Base-by-base conservation (phyloP, 2,329 filamentous ascomycete species). In the Aspergillus luchuensis region DNA sequence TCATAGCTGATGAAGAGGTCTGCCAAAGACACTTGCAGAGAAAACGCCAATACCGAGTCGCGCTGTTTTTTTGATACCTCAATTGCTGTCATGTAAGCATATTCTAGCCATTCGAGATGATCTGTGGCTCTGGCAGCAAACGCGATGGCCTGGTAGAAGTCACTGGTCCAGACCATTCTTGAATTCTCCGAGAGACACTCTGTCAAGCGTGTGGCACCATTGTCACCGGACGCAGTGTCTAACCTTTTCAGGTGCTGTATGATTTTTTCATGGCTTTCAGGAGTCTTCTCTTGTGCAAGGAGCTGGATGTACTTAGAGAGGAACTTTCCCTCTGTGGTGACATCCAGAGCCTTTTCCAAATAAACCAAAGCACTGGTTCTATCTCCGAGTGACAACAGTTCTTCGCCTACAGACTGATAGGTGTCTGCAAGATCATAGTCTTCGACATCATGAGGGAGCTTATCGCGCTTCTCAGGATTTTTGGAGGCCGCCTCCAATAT, bases 1-100 rank as follows among this genome's bases (percentile, higher is more conserved):
- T 49, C 45, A 25, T 49, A 49, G 13, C 45, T 49, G 45, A 49
- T 49, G 23, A 49, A 49, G 21, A 49, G 45, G 45, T 49, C 45
- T 25, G 45, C 21, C 15, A 49, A n/a, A n/a, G 45, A 28, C 4
- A 49, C 45, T 8, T 49, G 45, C 15, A 49, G n/a, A 25, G 23
- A 11, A n/a, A 49, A 49, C 4, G 45, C 45, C 7, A 28, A 3
- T 6, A n/a, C 45, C 0, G 45, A 49, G 10, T 49, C 4, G 10
- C 45, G 45, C 21, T 49, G 45, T 15, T 25, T 25, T 15, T 49
- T 49, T 13, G 45, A 23, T 11, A 49, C 21, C 11, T 28, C 23
- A 8, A 49, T 49, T 3, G 45, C 21, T n/a, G 21, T 28, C 11
- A 13, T 15, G 15, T 49, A 49, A 3, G 21, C n/a, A n/a, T 28